Percentiles rank a stretch among this genome's conserved stretches.
phyloP scores from a whole-genome alignment of 768 basidiomycete genomes.

The Cyclocybe aegerita region DNA sequence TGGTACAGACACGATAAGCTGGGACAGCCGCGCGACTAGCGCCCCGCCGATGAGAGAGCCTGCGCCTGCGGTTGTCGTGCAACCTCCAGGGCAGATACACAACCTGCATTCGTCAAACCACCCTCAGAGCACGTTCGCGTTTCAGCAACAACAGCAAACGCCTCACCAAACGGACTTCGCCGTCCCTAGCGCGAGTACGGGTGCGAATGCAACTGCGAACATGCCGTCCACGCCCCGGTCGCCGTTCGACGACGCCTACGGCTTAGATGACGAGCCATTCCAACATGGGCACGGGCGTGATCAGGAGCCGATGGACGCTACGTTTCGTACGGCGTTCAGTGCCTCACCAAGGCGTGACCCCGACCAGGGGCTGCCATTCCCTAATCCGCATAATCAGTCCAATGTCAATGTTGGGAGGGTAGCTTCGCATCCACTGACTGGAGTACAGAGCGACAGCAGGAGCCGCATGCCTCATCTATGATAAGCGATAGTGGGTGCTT shows the following conservation, averaged over 20 bases:
- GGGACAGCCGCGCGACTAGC: constrained; percentile 24
- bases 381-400: neutral
- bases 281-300: constrained; percentile 14
- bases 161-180: neutral
- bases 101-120: neutral
- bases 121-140: neutral
- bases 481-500: too few species aligned
- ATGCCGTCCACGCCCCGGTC: neutral
- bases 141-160: neutral
- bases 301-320: constrained; percentile 19
- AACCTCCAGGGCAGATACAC: neutral
- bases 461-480: too few species aligned
- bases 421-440: too few species aligned
- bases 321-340: constrained; percentile 21
- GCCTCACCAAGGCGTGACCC: constrained; percentile 14
- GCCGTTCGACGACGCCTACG: constrained; percentile 16
- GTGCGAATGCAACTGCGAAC: too few species aligned
- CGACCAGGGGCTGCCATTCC: neutral
- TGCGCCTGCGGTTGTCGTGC: neutral
- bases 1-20: constrained; percentile 28
- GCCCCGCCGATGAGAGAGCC: neutral
- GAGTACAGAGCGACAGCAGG: too few species aligned
- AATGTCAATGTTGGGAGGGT: too few species aligned
- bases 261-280: constrained; percentile 6
- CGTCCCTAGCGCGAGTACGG: too few species aligned